Conservation (phyloP, 2,329 filamentous ascomycete species). For the Mollisiaceae sp. region DNA sequence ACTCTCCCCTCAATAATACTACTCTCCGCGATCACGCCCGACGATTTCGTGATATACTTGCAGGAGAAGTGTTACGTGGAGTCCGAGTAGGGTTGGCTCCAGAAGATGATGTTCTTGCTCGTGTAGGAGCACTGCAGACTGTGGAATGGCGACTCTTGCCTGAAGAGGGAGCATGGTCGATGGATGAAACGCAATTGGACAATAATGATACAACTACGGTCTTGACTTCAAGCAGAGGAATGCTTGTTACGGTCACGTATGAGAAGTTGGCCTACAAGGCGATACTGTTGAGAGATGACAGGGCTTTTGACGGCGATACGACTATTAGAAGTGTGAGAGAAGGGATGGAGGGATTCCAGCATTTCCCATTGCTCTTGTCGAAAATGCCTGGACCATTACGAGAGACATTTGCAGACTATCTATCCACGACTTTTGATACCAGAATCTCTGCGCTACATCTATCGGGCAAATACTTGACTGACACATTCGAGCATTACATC, state of each 20-base stretch:
- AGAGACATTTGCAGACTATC: conserved; percentile 49
- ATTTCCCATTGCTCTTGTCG: conserved; percentile 50
- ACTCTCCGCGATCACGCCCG: conserved; percentile 46
- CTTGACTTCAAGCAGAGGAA: conserved; percentile 30
- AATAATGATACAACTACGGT: conserved; percentile 29
- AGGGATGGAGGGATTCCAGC: conserved; percentile 44
- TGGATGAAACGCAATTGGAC: conserved; percentile 28
- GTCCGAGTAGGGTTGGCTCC: conserved; percentile 48
- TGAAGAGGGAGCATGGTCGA: conserved; percentile 45
- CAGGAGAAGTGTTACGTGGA: conserved; percentile 51
- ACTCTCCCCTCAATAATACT: conserved; percentile 42
- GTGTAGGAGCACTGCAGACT: conserved; percentile 47
- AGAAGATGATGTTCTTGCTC: conserved; percentile 43
- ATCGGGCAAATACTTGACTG: conserved; percentile 44
- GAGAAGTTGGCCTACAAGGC: conserved; percentile 40
- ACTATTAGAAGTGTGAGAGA: conserved; percentile 22
- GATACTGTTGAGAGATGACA: conserved; percentile 34
- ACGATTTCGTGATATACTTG: conserved; percentile 49
- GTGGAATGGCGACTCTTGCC: conserved; percentile 50
- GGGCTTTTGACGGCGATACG: conserved; percentile 20
- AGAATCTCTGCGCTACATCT: conserved; percentile 46
- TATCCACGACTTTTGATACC: conserved; percentile 50
- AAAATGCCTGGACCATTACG: conserved; percentile 52
- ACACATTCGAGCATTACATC: conserved; percentile 40
- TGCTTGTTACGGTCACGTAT: conserved; percentile 38